These are phyloP conservation scores for Westerdykella aurantiaca DNA, from an alignment of 2,329 filamentous ascomycete species.

Conservation along the genomic window DNA sequence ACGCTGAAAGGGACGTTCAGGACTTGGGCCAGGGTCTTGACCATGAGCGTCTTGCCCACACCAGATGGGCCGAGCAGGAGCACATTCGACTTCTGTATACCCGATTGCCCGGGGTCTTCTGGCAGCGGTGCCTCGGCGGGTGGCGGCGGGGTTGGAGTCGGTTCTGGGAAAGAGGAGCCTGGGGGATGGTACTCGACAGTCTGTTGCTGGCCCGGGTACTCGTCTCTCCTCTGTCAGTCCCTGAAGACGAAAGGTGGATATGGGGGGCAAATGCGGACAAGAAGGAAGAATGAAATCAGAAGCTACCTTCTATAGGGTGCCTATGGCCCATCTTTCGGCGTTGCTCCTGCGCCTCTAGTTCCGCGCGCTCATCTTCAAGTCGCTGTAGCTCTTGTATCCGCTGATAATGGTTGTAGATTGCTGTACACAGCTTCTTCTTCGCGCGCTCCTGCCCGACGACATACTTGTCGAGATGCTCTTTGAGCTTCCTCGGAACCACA, in stretches of 20 bases:
- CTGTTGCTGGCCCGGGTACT: constrained; percentile 57
- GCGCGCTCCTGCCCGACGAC: constrained; percentile 93
- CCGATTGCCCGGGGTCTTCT: constrained; percentile 56
- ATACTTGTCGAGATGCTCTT: constrained; percentile 89
- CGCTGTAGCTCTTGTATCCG: constrained; percentile 70
- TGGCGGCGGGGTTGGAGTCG: constrained; percentile 17
- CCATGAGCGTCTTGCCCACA: constrained; percentile 93
- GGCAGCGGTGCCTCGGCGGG: constrained; percentile 36
- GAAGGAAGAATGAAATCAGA: constrained; percentile 10
- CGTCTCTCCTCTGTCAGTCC: constrained; percentile 44
- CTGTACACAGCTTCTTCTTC: constrained; percentile 87
- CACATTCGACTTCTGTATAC: constrained; percentile 93
- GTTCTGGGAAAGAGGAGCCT: constrained; percentile 6
- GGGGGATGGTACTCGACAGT: constrained; percentile 39
- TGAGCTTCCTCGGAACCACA: constrained; percentile 62
- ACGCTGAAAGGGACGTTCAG: constrained; percentile 95
- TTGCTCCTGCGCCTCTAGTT: constrained; percentile 64
- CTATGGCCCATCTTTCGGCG: constrained; percentile 61
- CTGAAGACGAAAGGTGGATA: constrained; percentile 1
- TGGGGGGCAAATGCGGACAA: background rate
- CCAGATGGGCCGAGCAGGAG: constrained; percentile 86
- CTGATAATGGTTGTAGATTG: constrained; percentile 96
- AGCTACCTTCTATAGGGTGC: constrained; percentile 71
- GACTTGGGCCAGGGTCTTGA: constrained; percentile 83
- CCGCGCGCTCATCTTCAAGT: constrained; percentile 73